Evolutionary conservation across 768 basidiomycete species (phyloP), one percentile per base, ranked within the genome.

Genomic region (Lactarius indigo): DNA sequence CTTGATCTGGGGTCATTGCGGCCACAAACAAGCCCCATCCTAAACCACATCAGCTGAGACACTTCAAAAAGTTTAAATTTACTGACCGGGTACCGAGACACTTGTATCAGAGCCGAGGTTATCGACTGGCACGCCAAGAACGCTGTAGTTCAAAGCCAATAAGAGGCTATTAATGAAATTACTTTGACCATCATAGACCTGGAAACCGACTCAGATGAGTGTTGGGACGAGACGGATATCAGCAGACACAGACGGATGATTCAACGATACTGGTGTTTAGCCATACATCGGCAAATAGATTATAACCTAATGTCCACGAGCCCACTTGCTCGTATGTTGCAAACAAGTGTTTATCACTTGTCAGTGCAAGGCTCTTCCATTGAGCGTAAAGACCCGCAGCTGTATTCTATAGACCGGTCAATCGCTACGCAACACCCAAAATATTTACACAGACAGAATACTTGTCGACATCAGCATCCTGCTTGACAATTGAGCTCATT

Each of bases 221-320:
- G n/a, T n/a, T n/a, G n/a, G n/a, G n/a, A n/a, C n/a, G n/a, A n/a
- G n/a, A n/a, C n/a, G n/a, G n/a, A n/a, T n/a, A n/a, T n/a, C n/a
- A n/a, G n/a, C n/a, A n/a, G n/a, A n/a, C n/a, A n/a, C n/a, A n/a
- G n/a, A n/a, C n/a, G n/a, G n/a, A n/a, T n/a, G n/a, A n/a, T n/a
- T n/a, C n/a, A n/a, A n/a, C n/a, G n/a, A n/a, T n/a, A n/a, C n/a
- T n/a, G n/a, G n/a, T n/a, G n/a, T n/a, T n/a, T n/a, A n/a, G n/a
- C n/a, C 89, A 75, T 72, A 80, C 83, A 72, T 88, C 87, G 15
- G 81, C 84, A 63, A 80, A 87, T 58, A 89, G 71, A 75, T 89
- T 88, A 75, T 90, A 89, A 9, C 83, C 75, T 30, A 87, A 71
- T 4, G 84, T 84, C 86, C 85, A 87, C 66, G 82, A 83, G 57